Evolutionary conservation across 805 yeast species (phyloP), one percentile per base, ranked within the genome.

Genomic region (Cyberlindnera bimundalis): DNA sequence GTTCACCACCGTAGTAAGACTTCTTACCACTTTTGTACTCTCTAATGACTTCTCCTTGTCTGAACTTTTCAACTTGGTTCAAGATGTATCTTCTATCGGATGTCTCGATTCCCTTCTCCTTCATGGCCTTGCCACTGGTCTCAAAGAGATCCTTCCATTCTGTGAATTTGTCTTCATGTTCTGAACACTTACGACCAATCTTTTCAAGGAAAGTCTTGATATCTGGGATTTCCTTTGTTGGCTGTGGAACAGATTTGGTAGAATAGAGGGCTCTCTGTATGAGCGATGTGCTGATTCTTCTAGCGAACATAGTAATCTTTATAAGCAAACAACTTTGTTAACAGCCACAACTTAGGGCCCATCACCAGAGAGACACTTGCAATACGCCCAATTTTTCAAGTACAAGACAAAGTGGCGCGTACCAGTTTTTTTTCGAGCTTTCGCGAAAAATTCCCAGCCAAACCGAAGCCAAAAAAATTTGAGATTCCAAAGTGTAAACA

Each of bases 1-100:
- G 77, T 65, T 89, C 96, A 56, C 96, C 96, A 19, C 96, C 96
- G 65, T 79, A 69, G 53, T 68, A 70, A 53, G 74, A 72, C 71
- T 87, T 87, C 69, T 74, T 81, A n/a, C 90, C 87, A 47, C 68
- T 62, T 51, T 74, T 75, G 48, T 77, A 70, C 55, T 79, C 84
- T 42, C 66, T 55, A 42, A 84, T 65, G 16, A 74, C 70, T 39
- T 70, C 72, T 39, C 81, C 78, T 45, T 76, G 72, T 53, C 77
- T 73, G 55, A 71, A 82, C 52, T 74, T 77, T 55, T 89, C 81
- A 35, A 77, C 71, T 81, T 95, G 89, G 33, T 73, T 67, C 46
- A 88, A 64, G 43, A 90, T 73, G 64, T 85, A 85, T 56, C 81
- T 76, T 60, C 97, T 74, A 33, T 81, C 73, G 33, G 78, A 71